Conservation (phyloP, 768 basidiomycete species). For the Clavaria fumosa region DNA sequence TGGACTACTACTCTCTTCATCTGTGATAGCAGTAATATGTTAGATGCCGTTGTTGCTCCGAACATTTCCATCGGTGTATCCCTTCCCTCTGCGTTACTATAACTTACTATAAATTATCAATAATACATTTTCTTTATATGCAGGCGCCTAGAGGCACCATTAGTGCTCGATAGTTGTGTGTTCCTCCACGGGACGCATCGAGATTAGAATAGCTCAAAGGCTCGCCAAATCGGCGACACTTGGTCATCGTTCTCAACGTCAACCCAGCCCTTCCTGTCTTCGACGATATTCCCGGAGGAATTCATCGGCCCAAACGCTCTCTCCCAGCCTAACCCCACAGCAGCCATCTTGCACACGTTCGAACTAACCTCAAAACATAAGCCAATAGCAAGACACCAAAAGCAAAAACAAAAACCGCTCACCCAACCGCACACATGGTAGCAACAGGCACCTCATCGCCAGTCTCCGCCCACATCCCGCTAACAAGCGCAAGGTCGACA, state of each 20-base stretch:
- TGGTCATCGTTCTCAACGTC: slow-evolving; percentile 47
- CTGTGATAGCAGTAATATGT: too few species aligned
- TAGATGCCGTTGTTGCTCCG: too few species aligned
- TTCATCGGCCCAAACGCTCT: slow-evolving; percentile 41
- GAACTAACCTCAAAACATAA: slow-evolving; percentile 30
- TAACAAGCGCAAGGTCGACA: slow-evolving; percentile 52
- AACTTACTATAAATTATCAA: too few species aligned
- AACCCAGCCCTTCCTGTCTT: slow-evolving; percentile 36
- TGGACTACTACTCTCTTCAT: too few species aligned
- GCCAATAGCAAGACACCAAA: background rate
- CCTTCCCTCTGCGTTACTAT: too few species aligned
- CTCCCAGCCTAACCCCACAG: slow-evolving; percentile 49
- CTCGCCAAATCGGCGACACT: slow-evolving; percentile 41
- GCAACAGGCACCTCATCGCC: slow-evolving; percentile 34
- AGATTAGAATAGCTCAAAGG: slow-evolving; percentile 39
- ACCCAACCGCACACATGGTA: slow-evolving; percentile 46
- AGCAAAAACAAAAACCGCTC: slow-evolving; percentile 8
- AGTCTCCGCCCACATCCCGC: slow-evolving; percentile 40
- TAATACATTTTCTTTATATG: too few species aligned
- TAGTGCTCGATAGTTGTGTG: background rate
- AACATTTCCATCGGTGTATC: too few species aligned
- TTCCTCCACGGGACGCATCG: too few species aligned
- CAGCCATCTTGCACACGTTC: slow-evolving; percentile 41
- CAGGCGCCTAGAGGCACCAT: background rate
- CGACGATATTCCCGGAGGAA: slow-evolving; percentile 30